Base-by-base conservation (phyloP, 179 eudicot species). In the Vitellaria paradoxa region DNA sequence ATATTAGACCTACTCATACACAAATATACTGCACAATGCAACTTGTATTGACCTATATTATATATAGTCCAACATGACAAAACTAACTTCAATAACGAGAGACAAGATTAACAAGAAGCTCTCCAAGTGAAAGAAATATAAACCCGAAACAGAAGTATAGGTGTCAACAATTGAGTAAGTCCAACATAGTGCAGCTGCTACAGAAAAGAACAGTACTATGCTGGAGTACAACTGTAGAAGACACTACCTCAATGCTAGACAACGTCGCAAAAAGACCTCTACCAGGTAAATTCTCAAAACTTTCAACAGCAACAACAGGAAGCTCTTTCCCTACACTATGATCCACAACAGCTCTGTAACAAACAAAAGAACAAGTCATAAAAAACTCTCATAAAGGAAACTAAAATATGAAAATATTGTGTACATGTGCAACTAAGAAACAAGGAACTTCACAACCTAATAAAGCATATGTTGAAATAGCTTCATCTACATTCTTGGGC, bases 331-430 rank as follows among this genome's bases (percentile, higher is more conserved):
- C 96, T 23, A 75, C 68, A 80, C 97, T 92, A 83, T 93, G 96
- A 82, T 91, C 96, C 76, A 96, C 98, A 84, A 96, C 96, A 81
- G 98, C 99, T 89, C 99, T 96, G 94, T 85, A 89, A 59, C 57
- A 90, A 74, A 82, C 65, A 60, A 24, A 69, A 70, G 13, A 67
- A 45, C 15, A 73, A 69, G 9, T 26, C 18, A 12, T 70, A 42
- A 45, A 30, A 49, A n/a, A 64, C 17, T 47, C 71, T 42, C 49
- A 47, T 8, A 30, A 50, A n/a, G 5, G 30, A 67, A 76, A 55
- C 61, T 52, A 37, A 21, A 52, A 56, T 71, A 30, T 46, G 10
- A 62, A 72, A 71, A 15, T 8, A 50, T 53, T 26, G 6, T 63
- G 64, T 72, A 62, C 21, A 71, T 18, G 61, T 30, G 14, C 21